These are phyloP conservation scores for Monotropa hypopitys DNA, from an alignment of 179 eudicot genomes.

Conservation along the genomic window DNA sequence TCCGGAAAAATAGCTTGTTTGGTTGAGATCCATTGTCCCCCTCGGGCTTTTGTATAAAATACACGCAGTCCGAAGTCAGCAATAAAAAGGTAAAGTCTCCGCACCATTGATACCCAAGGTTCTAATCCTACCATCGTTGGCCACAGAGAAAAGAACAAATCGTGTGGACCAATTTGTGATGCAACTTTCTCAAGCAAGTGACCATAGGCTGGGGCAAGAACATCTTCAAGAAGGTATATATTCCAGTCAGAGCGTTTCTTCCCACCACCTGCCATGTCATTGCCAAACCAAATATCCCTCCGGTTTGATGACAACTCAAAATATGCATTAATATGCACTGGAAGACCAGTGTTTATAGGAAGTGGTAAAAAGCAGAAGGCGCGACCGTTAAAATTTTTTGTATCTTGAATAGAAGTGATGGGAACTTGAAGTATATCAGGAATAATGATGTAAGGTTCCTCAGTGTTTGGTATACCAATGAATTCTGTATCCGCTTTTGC, in stretches of 20 bases:
- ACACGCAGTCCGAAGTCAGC: conserved; percentile 76
- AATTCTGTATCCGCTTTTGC: conserved; percentile 27
- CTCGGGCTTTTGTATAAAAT: conserved; percentile 77
- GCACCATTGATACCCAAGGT: conserved; percentile 93
- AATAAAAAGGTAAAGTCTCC: conserved; percentile 63
- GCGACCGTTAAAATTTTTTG: conserved; percentile 69
- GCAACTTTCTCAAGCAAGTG: conserved; percentile 86
- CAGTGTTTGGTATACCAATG: conserved; percentile 20
- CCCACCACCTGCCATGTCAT: conserved; percentile 99
- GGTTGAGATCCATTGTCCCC: conserved; percentile 94
- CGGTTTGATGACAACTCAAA: conserved; percentile 96
- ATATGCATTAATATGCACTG: conserved; percentile 88
- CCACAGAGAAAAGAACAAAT: conserved; percentile 82
- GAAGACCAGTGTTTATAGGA: conserved; percentile 86
- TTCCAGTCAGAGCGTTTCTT: conserved; percentile 98
- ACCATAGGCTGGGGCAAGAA: conserved; percentile 95
- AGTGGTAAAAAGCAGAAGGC: conserved; percentile 98
- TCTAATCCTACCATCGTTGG: conserved; percentile 53
- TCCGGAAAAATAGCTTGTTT: conserved; percentile 94
- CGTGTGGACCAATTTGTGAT: conserved; percentile 64
- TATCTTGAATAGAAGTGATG: conserved; percentile 16
- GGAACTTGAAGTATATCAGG: conserved; percentile 27
- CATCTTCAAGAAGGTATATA: conserved; percentile 80
- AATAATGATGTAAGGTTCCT: conserved; percentile 21
- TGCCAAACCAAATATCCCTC: conserved; percentile 99